phyloP scores from a whole-genome alignment of 345 rosid genomes.

The Gossypium mustelinum region DNA sequence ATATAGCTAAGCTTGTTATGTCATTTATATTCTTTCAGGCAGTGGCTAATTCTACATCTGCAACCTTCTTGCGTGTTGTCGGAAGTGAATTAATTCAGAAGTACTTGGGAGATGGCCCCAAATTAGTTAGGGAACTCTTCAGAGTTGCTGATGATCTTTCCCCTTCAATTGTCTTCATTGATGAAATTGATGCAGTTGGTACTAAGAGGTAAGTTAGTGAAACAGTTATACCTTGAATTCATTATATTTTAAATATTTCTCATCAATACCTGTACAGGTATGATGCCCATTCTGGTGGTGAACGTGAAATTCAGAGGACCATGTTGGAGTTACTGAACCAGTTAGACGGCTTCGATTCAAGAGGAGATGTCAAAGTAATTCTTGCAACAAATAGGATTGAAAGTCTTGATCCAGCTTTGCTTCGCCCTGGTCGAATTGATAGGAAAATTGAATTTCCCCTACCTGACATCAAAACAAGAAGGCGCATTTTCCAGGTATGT shows the following conservation, averaged over 20 bases:
- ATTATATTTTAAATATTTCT: constrained; percentile 2
- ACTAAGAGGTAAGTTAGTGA: constrained; percentile 65
- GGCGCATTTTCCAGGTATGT: constrained; percentile 91
- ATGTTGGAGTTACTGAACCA: constrained; percentile 96
- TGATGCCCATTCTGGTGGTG: constrained; percentile 96
- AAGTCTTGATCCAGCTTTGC: constrained; percentile 94
- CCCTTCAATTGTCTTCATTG: constrained; percentile 95
- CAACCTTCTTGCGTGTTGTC: constrained; percentile 93
- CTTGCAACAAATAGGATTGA: constrained; percentile 95
- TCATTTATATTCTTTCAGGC: constrained; percentile 48
- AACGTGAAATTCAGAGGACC: constrained; percentile 98
- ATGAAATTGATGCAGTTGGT: constrained; percentile 98
- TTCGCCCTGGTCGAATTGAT: constrained; percentile 96
- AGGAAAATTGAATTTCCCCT: constrained; percentile 97
- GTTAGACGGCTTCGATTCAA: constrained; percentile 93
- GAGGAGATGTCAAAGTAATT: constrained; percentile 97
- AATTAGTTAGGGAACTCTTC: constrained; percentile 91
- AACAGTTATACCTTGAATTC: neutral
- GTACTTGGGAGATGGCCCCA: constrained; percentile 96
- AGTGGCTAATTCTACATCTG: constrained; percentile 94
- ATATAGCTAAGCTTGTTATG: neutral
- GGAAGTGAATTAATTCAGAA: constrained; percentile 97
- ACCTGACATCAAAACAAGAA: constrained; percentile 94
- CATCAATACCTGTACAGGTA: constrained; percentile 41
- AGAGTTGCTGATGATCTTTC: constrained; percentile 97